Conservation (phyloP, 2,329 filamentous ascomycete species). For the Penicillium sp. region DNA sequence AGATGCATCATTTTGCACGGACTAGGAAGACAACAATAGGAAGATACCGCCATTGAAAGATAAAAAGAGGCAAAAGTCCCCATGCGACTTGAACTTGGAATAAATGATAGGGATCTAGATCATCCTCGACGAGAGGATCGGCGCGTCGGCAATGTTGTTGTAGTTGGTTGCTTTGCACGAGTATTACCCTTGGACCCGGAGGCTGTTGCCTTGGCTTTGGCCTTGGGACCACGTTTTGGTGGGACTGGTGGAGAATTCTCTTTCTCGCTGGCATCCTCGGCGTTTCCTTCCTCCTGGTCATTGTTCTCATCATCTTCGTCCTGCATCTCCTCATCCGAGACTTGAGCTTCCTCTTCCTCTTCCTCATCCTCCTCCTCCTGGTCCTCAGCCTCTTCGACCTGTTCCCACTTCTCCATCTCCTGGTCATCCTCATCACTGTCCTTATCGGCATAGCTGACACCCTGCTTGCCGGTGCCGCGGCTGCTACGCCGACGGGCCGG, state of each 20-base stretch:
- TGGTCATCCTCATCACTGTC: slow-evolving; percentile 50
- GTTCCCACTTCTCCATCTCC: slow-evolving; percentile 46
- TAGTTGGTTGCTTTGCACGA: slow-evolving; percentile 17
- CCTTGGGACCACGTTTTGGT: slow-evolving; percentile 16
- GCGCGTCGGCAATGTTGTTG: slow-evolving; percentile 26
- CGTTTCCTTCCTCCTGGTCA: slow-evolving; percentile 24
- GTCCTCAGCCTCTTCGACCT: slow-evolving; percentile 32
- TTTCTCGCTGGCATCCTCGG: slow-evolving; percentile 25
- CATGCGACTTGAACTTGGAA: not conserved
- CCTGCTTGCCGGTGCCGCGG: slow-evolving; percentile 39
- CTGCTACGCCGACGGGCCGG: slow-evolving; percentile 46
- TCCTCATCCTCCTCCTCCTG: slow-evolving; percentile 34
- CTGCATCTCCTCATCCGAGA: slow-evolving; percentile 33
- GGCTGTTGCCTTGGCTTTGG: slow-evolving; percentile 11
- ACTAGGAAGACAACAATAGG: slow-evolving; percentile 7
- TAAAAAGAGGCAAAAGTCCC: not conserved
- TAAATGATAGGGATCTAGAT: not conserved
- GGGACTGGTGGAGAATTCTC: slow-evolving; percentile 25
- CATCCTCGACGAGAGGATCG: slow-evolving; percentile 29
- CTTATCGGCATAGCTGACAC: slow-evolving; percentile 50
- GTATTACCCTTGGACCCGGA: slow-evolving; percentile 11
- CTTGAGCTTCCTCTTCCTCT: slow-evolving; percentile 26
- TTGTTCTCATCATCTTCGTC: slow-evolving; percentile 23
- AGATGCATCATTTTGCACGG: not conserved
- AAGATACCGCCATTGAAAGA: not conserved